A percentile compares a stretch with the other conserved stretches of the same genome.
phyloP scores from a whole-genome alignment of 2,329 filamentous ascomycete species.

The Pleoardoris graminearum region DNA sequence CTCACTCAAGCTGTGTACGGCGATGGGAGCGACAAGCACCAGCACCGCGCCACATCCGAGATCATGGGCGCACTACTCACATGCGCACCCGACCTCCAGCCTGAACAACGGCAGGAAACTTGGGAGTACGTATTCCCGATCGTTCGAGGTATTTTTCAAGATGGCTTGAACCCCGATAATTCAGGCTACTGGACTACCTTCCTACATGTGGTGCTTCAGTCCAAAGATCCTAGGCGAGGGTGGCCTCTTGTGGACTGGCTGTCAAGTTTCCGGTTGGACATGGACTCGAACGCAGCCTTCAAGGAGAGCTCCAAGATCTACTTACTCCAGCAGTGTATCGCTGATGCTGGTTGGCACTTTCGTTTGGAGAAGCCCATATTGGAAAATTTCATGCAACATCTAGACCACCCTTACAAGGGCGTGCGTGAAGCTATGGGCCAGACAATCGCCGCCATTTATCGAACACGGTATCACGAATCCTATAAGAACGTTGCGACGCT shows the following conservation, averaged over 20 bases:
- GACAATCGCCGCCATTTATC: slow-evolving; percentile 84
- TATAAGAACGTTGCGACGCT: slow-evolving; percentile 78
- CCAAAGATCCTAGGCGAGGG: slow-evolving; percentile 84
- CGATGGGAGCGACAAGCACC: slow-evolving; percentile 95
- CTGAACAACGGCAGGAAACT: slow-evolving; percentile 71
- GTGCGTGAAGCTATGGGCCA: slow-evolving; percentile 93
- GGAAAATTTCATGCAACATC: slow-evolving; percentile 83
- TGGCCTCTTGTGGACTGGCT: slow-evolving; percentile 86
- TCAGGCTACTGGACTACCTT: slow-evolving; percentile 93
- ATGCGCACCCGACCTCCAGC: slow-evolving; percentile 76
- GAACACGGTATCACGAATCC: slow-evolving; percentile 91
- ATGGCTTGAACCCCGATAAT: slow-evolving; percentile 92
- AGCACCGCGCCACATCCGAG: slow-evolving; percentile 93
- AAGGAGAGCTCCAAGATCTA: slow-evolving; percentile 98
- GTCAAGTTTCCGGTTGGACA: slow-evolving; percentile 84
- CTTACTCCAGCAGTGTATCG: slow-evolving; percentile 83
- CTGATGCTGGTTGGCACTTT: slow-evolving; percentile 94
- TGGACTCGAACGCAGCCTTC: slow-evolving; percentile 95
- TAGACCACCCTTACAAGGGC: slow-evolving; percentile 97
- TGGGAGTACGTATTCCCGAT: slow-evolving; percentile 93
- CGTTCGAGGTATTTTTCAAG: slow-evolving; percentile 81
- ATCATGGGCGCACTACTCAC: slow-evolving; percentile 85
- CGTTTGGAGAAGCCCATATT: slow-evolving; percentile 85
- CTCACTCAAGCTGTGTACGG: slow-evolving; percentile 77
- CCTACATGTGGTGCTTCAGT: slow-evolving; percentile 83